These are phyloP conservation scores for Sanghuangporus baumii DNA, from an alignment of 1,284 basidiomycete genomes.

Conservation along the genomic window DNA sequence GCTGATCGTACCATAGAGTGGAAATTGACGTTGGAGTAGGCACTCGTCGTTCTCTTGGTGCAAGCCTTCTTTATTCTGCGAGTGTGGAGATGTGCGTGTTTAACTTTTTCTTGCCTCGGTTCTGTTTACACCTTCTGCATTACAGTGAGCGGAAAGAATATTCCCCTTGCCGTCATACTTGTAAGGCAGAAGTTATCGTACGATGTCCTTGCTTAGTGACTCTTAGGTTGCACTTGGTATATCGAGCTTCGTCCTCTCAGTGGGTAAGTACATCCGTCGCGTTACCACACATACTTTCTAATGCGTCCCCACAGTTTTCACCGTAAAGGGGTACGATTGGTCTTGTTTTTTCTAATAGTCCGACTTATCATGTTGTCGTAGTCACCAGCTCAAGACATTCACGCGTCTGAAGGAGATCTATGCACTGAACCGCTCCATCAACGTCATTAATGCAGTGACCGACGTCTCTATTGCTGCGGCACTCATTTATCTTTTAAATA, in stretches of 20 bases:
- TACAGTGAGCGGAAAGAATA: conserved; percentile 13
- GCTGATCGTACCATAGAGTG: background rate
- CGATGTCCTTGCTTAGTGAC: background rate
- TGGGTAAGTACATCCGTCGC: conserved; percentile 1
- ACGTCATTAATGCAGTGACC: conserved; percentile 10
- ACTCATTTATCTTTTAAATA: conserved; percentile 16
- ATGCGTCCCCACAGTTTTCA: background rate
- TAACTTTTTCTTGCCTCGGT: background rate
- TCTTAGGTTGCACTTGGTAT: background rate
- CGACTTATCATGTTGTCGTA: background rate
- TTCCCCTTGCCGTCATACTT: conserved; percentile 1
- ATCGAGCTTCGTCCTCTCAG: background rate
- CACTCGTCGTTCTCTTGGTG: conserved; percentile 11
- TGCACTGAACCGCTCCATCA: conserved; percentile 11
- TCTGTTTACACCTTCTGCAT: background rate
- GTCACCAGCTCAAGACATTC: conserved; percentile 8
- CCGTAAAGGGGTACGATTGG: conserved; percentile 1
- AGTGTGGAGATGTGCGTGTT: conserved; percentile 14
- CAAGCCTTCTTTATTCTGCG: conserved; percentile 15
- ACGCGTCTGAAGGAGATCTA: conserved; percentile 7
- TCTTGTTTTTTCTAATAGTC: background rate
- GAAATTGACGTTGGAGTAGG: background rate
- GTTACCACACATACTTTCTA: background rate
- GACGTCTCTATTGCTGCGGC: conserved; percentile 15
- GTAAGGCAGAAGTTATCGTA: background rate